Evolutionary conservation across 768 basidiomycete species (phyloP), one percentile per base, ranked within the genome.

Genomic region (Lentinula guzmanii): DNA sequence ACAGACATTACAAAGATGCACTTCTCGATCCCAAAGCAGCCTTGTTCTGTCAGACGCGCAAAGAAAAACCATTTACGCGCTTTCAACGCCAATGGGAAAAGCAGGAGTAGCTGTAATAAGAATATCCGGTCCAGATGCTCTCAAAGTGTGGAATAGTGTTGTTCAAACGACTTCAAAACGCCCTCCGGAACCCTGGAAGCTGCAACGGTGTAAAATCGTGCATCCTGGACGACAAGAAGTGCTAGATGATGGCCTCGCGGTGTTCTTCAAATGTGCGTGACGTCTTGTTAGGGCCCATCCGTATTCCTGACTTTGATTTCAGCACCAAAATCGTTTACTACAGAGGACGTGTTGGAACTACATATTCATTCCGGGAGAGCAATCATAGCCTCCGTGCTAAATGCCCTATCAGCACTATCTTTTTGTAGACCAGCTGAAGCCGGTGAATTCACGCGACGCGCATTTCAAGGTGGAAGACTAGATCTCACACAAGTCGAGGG

Each of bases 401-500:
- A 72, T 1, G 84, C 88, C 3, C 78, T 95, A 2, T 81, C 86
- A 10, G 71, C 71, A 16, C 61, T 93, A 8, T 83, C 86, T 0
- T 82, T 76, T 60, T 85, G 86, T 55, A 85, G 94, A 3, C 88
- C 88, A 5, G 94, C 94, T 1, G 87, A 89, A 67, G 84, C 88
- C 1, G 94, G 94, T 33, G 94, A 96, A 72, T 96, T 96, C 68
- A 95, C 94, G 13, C 81, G 87, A 31, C 86, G 90, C 48, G 93
- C 93, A 0, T 91, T 93, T 64, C 75, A 87, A 31, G 86, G 83
- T 18, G 94, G 94, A 0, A 80, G 91, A 46, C 75, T 96, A 58
- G 93, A 95, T 68, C 73, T 96, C 60, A 93, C 92, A 0, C 89
- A 95, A 73, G 93, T 92, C 0, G 94, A 96, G 69, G 94, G 92